Conservation (phyloP, 2,329 filamentous ascomycete species). For the Cordyceps cateniannulata region DNA sequence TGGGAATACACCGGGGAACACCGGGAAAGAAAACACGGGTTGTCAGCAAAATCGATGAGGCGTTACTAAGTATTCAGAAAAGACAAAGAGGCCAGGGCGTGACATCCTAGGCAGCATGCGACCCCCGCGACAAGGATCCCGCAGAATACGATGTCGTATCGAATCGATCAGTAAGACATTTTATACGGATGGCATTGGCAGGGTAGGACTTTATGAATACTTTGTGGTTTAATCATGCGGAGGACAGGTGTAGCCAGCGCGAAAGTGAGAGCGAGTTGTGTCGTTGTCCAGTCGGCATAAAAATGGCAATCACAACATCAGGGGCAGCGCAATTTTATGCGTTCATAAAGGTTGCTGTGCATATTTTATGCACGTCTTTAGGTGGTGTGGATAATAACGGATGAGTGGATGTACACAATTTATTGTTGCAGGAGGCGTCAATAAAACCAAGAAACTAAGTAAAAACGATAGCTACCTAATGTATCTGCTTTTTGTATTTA, state of each 20-base stretch:
- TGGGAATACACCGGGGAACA: background rate
- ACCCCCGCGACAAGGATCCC: too few species aligned
- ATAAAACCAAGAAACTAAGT: too few species aligned
- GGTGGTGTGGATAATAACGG: too few species aligned
- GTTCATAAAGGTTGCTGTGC: too few species aligned
- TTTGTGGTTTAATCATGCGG: too few species aligned
- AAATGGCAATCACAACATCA: background rate
- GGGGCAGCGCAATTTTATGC: background rate
- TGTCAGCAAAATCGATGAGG: background rate
- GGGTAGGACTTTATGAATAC: too few species aligned
- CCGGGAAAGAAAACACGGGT: too few species aligned
- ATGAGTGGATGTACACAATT: too few species aligned
- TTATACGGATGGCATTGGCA: background rate
- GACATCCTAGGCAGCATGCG: background rate
- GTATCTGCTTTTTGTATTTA: background rate
- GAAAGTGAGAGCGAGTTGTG: background rate
- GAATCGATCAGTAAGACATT: background rate
- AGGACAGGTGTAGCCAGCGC: background rate
- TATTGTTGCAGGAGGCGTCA: too few species aligned
- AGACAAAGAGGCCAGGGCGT: background rate
- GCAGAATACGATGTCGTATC: too few species aligned
- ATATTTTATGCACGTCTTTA: too few species aligned
- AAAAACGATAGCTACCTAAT: background rate
- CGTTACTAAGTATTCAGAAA: background rate
- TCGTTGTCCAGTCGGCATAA: background rate